phyloP scores from a whole-genome alignment of 1,139 yeast genomes.

The Meyerozyma carpophila region DNA sequence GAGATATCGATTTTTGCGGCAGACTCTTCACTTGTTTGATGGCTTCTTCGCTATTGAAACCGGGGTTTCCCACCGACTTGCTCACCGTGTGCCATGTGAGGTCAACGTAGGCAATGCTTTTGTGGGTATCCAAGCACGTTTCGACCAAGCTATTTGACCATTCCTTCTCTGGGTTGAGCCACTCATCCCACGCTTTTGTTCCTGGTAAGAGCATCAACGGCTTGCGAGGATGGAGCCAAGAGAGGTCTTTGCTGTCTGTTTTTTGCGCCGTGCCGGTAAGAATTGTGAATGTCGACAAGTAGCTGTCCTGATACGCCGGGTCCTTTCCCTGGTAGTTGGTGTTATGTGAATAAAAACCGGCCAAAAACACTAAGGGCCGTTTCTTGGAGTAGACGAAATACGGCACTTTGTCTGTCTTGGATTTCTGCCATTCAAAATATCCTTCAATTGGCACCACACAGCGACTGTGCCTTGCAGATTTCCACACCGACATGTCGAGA shows the following conservation, averaged over 20 bases:
- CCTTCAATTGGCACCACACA: constrained; percentile 81
- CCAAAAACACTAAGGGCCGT: constrained; percentile 53
- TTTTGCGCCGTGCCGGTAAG: constrained; percentile 66
- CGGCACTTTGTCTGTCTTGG: constrained; percentile 44
- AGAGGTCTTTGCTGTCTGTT: constrained; percentile 36
- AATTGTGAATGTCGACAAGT: constrained; percentile 57
- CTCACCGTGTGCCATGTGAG: constrained; percentile 54
- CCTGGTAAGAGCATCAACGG: constrained; percentile 66
- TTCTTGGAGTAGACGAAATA: constrained; percentile 56
- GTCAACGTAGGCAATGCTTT: constrained; percentile 34
- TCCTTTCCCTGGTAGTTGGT: constrained; percentile 24
- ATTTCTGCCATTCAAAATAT: constrained; percentile 73
- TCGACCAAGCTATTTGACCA: constrained; percentile 35
- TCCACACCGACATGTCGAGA: constrained; percentile 49
- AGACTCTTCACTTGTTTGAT: background rate
- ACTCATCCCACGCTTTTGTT: constrained; percentile 47
- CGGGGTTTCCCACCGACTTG: constrained; percentile 60
- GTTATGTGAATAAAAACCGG: constrained; percentile 62
- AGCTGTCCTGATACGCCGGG: constrained; percentile 15
- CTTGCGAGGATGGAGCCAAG: constrained; percentile 74
- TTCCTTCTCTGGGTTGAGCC: constrained; percentile 51
- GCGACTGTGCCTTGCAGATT: constrained; percentile 32
- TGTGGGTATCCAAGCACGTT: constrained; percentile 28
- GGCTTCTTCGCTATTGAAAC: constrained; percentile 5
- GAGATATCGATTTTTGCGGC: constrained; percentile 21